phyloP scores from a whole-genome alignment of 768 basidiomycete species.

The Melanogaster broomeanus region DNA sequence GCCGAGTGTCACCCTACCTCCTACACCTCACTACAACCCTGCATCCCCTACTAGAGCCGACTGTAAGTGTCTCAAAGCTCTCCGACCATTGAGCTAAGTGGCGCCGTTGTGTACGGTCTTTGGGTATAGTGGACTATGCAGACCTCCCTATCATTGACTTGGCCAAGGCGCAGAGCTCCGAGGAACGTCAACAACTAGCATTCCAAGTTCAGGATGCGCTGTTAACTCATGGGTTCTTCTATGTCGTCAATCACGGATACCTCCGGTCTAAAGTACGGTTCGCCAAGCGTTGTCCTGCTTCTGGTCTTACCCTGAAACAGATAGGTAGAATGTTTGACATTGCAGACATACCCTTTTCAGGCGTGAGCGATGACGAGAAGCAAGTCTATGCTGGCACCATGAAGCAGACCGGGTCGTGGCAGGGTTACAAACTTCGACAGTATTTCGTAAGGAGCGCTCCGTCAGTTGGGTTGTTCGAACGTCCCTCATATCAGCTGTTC shows the following conservation, averaged over 20 bases:
- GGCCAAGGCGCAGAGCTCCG: conserved; percentile 37
- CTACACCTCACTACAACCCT: conserved; percentile 37
- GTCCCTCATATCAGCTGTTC: not conserved
- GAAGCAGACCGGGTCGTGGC: conserved; percentile 47
- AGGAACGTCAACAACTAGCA: conserved; percentile 41
- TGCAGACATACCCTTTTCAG: conserved; percentile 46
- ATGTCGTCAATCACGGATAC: conserved; percentile 41
- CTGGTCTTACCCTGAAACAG: conserved; percentile 38
- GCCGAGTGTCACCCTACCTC: conserved; percentile 34
- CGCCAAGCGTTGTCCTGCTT: not conserved
- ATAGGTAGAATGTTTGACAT: conserved; percentile 50
- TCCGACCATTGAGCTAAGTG: not conserved
- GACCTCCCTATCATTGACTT: conserved; percentile 57
- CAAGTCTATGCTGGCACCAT: conserved; percentile 38
- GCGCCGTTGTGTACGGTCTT: conserved; percentile 28
- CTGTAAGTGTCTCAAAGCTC: conserved; percentile 27
- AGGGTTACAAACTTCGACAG: conserved; percentile 53
- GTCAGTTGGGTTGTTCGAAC: too few relatives aligned
- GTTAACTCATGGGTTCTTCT: conserved; percentile 44
- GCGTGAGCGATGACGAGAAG: conserved; percentile 46
- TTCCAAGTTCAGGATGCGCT: conserved; percentile 48
- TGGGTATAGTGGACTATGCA: conserved; percentile 45
- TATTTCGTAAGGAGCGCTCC: conserved; percentile 42
- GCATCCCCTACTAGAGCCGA: conserved; percentile 36
- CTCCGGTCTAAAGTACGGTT: conserved; percentile 35